Evolutionary conservation across 2,329 filamentous ascomycete species (phyloP).

Genomic region (Alternaria alternata): DNA sequence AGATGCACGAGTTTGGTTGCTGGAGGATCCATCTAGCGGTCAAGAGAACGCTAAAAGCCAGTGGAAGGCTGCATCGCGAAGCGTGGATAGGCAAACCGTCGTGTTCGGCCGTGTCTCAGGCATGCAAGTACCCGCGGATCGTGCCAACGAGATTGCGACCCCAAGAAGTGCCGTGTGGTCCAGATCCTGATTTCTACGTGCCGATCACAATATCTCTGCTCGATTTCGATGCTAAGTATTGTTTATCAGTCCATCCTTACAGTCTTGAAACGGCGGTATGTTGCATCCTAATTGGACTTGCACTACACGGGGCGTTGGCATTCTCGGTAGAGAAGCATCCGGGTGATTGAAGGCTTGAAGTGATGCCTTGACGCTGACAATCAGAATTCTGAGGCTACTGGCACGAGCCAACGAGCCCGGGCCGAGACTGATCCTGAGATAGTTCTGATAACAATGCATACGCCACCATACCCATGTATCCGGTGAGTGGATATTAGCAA

Average conservation of each 20-base stretch:
- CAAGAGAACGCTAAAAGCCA: neutral
- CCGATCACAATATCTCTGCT: neutral
- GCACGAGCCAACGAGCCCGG: neutral
- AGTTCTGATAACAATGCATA: neutral
- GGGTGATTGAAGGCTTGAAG: too few relatives aligned
- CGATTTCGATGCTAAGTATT: neutral
- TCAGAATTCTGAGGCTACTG: neutral
- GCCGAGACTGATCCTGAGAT: neutral
- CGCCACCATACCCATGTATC: slow-evolving; percentile 7
- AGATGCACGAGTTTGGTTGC: neutral
- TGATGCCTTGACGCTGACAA: neutral
- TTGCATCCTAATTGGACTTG: neutral
- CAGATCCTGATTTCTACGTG: neutral
- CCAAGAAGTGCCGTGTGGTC: neutral
- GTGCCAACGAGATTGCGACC: neutral
- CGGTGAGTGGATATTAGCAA: slow-evolving; percentile 7
- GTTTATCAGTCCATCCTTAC: neutral
- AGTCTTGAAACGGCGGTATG: neutral
- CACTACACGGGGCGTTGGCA: neutral
- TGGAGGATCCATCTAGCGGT: slow-evolving; percentile 6
- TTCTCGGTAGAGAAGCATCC: neutral
- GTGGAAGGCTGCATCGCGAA: neutral
- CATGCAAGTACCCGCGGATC: slow-evolving; percentile 6
- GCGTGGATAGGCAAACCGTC: neutral
- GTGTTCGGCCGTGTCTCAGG: slow-evolving; percentile 5